phyloP scores from a whole-genome alignment of 352 stramenopile genomes.

The Aphanomyces euteiches region DNA sequence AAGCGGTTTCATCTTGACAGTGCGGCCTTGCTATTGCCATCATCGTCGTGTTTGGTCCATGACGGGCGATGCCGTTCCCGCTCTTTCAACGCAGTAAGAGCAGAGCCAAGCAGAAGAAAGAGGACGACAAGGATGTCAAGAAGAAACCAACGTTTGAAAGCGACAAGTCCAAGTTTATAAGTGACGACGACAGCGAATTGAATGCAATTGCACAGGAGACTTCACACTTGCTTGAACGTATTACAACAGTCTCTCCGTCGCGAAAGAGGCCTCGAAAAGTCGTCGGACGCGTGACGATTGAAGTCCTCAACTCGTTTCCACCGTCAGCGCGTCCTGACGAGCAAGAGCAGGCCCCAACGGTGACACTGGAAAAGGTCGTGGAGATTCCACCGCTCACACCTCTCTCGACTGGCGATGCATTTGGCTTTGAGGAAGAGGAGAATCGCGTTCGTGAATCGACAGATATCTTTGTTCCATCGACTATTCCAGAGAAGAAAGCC shows the following conservation, averaged over 20 bases:
- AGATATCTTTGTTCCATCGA: conserved; percentile 62
- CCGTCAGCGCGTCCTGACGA: not conserved
- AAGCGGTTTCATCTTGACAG: no score
- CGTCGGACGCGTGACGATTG: conserved; percentile 51
- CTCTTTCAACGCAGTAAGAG: conserved; percentile 22
- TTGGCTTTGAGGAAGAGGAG: conserved; percentile 56
- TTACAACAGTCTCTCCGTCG: conserved; percentile 43
- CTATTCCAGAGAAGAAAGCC: conserved; percentile 47
- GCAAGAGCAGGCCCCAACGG: conserved; percentile 15
- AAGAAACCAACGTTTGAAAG: not conserved
- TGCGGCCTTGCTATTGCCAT: no score
- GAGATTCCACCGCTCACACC: not conserved
- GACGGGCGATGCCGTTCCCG: conserved; percentile 20
- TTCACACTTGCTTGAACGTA: conserved; percentile 46
- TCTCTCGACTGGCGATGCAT: conserved; percentile 34
- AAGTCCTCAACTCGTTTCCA: conserved; percentile 48
- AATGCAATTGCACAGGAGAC: conserved; percentile 64
- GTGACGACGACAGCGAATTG: conserved; percentile 43
- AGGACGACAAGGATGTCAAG: not conserved
- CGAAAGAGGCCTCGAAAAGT: conserved; percentile 34
- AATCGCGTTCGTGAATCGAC: conserved; percentile 45
- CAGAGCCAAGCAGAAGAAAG: not conserved
- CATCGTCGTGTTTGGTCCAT: no score
- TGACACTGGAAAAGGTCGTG: not conserved
- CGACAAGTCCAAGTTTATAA: not conserved